A percentile compares a stretch with the other conserved stretches of the same genome.
phyloP scores from a whole-genome alignment of 495 filamentous ascomycete species.

The Xylaria scruposa region DNA sequence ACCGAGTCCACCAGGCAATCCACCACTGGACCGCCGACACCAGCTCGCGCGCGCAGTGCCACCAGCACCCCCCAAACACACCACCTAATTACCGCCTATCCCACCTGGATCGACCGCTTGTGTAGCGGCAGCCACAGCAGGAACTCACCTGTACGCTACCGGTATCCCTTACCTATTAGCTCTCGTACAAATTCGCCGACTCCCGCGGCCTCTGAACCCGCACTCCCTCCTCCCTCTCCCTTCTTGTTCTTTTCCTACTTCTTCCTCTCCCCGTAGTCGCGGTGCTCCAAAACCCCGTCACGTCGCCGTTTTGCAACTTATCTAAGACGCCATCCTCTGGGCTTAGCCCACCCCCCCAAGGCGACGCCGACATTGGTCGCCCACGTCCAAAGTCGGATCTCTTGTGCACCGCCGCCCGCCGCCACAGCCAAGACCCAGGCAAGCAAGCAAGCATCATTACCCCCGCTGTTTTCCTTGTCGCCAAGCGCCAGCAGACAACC shows the following conservation, averaged over 20 bases:
- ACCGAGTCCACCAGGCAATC: conserved; percentile 24
- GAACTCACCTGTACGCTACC: conserved; percentile 11
- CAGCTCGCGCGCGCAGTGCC: not conserved
- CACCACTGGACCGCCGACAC: conserved; percentile 4
- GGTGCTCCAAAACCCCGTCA: conserved; percentile 20
- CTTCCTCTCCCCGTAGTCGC: conserved; percentile 25
- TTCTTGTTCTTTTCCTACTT: conserved; percentile 20
- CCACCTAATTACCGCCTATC: not conserved
- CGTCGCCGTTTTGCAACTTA: conserved; percentile 39
- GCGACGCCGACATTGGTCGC: conserved; percentile 42
- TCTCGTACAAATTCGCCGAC: conserved; percentile 40
- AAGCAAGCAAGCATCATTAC: conserved; percentile 12
- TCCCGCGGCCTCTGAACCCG: conserved; percentile 34
- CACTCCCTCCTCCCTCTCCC: conserved; percentile 20
- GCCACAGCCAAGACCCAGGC: conserved; percentile 27
- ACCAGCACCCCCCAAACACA: not conserved
- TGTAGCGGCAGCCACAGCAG: conserved; percentile 27
- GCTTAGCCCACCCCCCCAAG: conserved; percentile 40
- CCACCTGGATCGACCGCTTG: conserved; percentile 20
- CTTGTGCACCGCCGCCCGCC: conserved; percentile 5
- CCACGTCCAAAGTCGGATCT: conserved; percentile 28
- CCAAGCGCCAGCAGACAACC: conserved; percentile 32
- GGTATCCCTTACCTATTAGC: conserved; percentile 16
- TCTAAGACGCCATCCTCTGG: conserved; percentile 37
- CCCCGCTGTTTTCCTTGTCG: conserved; percentile 39